Base-by-base conservation (phyloP, 1,139 yeast genomes). In the Kluyveromyces sp. region DNA sequence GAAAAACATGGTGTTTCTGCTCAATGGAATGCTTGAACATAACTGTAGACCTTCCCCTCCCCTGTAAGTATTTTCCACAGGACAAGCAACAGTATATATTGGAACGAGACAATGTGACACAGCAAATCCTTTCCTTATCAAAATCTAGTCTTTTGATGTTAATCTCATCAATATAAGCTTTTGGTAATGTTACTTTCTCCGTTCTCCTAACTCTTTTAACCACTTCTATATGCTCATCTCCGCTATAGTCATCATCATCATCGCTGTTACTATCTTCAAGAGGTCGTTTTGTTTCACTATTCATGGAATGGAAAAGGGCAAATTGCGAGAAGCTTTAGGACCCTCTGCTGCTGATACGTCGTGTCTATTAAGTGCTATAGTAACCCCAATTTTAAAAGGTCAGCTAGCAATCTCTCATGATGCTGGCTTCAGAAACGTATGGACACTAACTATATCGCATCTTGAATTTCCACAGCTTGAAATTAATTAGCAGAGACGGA, bases 1-100 rank as follows among this genome's bases (percentile, higher is more conserved):
- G 69, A 56, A 69, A 86, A 1, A 83, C 75, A 58, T 79, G 86
- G 58, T 84, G 92, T 52, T 74, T 72, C 3, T 67, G 72, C 48
- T 78, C 74, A 29, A 86, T 71, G 3, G 89, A 72, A 60, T 86
- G 95, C 38, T 69, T 61, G 57, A 79, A 83, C 0, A 92, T 90
- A 25, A 82, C 82, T 0, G 92, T 77, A 10, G 74, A 63, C 47
- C 64, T 66, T 1, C 80, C 75, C 28, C 89, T 70, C 0, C 95
- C 95, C 55, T 80, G 84, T 47, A 78, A 74, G 65, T 78, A 86
- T 57, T 76, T 80, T 37, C 94, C 94, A 64, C 95, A 86, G 0
- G 73, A 74, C 34, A 86, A 65, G 57, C 95, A 86, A 37, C 87
- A 80, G 58, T 84, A 83, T 1, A 85, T 75, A 55, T 83, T 82